Evolutionary conservation across 805 yeast species (phyloP).

Genomic region (Cyberlindnera mycetangii): DNA sequence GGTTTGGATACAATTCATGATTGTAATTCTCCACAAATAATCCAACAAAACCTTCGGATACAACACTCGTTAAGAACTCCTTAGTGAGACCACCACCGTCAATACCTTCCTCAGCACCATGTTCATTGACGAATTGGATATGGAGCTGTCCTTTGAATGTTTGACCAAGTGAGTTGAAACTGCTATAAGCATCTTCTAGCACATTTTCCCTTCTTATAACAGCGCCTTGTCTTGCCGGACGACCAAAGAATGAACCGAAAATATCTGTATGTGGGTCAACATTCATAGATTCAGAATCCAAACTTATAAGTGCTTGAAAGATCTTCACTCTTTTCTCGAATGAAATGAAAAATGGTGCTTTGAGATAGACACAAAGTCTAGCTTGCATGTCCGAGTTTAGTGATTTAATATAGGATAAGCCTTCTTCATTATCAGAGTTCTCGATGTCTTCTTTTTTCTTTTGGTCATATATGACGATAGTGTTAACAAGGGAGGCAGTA

Average conservation of each 20-base stretch:
- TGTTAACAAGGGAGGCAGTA: conserved; percentile 35
- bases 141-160: conserved; percentile 56
- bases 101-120: conserved; percentile 84
- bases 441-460: conserved; percentile 28
- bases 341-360: conserved; percentile 76
- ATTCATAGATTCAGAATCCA: conserved; percentile 43
- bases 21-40: conserved; percentile 44
- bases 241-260: background rate
- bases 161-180: conserved; percentile 51
- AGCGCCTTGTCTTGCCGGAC: conserved; percentile 33
- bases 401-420: conserved; percentile 12
- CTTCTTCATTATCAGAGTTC: conserved; percentile 27
- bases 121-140: conserved; percentile 67
- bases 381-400: conserved; percentile 20
- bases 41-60: conserved; percentile 58
- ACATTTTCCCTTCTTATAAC: conserved; percentile 65
- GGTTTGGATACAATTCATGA: conserved; percentile 74
- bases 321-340: conserved; percentile 72
- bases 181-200: conserved; percentile 71
- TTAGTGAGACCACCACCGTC: conserved; percentile 98
- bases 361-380: conserved; percentile 50
- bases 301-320: conserved; percentile 59
- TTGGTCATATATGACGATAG: conserved; percentile 42
- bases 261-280: conserved; percentile 1
- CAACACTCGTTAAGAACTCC: conserved; percentile 76